Conservation (phyloP, 2,329 filamentous ascomycete species). For the Epichloe bromicola region DNA sequence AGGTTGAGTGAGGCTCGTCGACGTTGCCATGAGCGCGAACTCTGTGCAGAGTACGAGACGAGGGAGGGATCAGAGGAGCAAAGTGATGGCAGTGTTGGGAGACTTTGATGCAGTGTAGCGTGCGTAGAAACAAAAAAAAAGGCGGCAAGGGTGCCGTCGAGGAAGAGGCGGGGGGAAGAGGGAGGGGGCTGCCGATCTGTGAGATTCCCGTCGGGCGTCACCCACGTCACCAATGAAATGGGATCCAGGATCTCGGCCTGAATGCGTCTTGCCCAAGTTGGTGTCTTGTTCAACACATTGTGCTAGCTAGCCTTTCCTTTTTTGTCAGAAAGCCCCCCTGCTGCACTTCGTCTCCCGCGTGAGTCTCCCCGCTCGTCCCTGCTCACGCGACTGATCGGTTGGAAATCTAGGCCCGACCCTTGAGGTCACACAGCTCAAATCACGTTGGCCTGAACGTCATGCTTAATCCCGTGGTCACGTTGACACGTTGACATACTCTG, state of each 20-base stretch:
- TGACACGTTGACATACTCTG: no score
- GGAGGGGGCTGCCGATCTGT: background rate
- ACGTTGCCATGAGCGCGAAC: slow-evolving; percentile 1
- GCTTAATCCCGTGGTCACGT: background rate
- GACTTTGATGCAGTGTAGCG: background rate
- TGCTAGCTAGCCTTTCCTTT: no score
- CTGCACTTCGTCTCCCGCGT: background rate
- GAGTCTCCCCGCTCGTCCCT: background rate
- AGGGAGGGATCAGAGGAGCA: background rate
- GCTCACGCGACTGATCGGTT: background rate
- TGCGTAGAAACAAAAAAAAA: background rate
- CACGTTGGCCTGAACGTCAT: background rate
- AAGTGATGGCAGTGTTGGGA: no score
- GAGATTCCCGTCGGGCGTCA: background rate
- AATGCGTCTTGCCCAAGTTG: background rate
- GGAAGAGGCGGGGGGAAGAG: background rate
- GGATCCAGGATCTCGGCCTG: background rate
- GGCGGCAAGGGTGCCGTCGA: background rate
- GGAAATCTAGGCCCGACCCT: no score
- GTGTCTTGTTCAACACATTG: no score
- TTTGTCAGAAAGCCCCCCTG: no score
- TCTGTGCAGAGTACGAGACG: background rate
- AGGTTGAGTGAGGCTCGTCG: background rate
- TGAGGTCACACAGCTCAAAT: background rate
- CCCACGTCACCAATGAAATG: background rate